These are phyloP conservation scores for Stylonectria norvegica DNA, from an alignment of 2,329 filamentous ascomycete species.

Conservation along the genomic window DNA sequence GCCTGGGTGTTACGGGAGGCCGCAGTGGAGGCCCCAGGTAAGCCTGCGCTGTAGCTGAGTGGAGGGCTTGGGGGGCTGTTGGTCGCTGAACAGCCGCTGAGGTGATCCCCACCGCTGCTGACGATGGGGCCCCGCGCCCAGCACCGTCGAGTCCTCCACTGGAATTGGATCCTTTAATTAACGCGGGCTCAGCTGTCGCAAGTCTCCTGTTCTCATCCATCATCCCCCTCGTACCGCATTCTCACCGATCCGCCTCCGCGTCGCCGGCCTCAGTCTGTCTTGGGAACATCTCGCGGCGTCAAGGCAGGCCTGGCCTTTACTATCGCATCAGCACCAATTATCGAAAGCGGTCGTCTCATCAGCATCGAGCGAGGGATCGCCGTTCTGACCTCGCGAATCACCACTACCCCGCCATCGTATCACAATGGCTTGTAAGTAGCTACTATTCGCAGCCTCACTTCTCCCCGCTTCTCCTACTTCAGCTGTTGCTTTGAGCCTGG, in stretches of 20 bases:
- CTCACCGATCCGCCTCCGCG: background rate
- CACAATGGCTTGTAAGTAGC: slow-evolving; percentile 34
- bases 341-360: too few relatives aligned
- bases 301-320: background rate
- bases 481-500: slow-evolving; percentile 6
- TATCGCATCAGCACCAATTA: background rate
- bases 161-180: too few relatives aligned
- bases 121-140: too few relatives aligned
- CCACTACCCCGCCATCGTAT: slow-evolving; percentile 26
- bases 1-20: too few relatives aligned
- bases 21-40: too few relatives aligned
- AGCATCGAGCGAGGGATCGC: background rate
- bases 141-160: too few relatives aligned
- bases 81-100: too few relatives aligned
- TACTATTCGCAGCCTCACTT: slow-evolving; percentile 24
- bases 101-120: too few relatives aligned
- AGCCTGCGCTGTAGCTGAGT: too few relatives aligned
- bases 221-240: background rate
- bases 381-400: background rate
- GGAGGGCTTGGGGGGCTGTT: too few relatives aligned
- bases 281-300: background rate
- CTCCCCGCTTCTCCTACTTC: slow-evolving; percentile 18
- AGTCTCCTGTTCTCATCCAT: background rate
- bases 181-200: background rate
- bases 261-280: background rate